phyloP scores from a whole-genome alignment of 2,329 filamentous ascomycete genomes.

The Proliferodiscus dingleyae region DNA sequence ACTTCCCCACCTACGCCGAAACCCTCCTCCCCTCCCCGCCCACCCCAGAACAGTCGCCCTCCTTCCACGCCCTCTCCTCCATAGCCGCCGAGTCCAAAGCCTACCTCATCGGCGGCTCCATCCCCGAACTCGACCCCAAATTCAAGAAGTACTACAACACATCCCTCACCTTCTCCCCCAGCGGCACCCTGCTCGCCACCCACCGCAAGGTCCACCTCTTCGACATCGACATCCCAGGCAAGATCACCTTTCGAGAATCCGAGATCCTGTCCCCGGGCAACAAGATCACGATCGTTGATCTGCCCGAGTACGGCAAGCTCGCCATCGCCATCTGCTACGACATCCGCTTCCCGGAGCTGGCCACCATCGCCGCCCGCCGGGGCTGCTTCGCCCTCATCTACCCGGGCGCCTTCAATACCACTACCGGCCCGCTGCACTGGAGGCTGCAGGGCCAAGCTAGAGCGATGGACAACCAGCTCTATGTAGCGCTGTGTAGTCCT shows the following conservation, averaged over 20 bases:
- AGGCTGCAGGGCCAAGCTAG: slow-evolving; percentile 73
- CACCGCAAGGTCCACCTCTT: slow-evolving; percentile 96
- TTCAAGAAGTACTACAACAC: slow-evolving; percentile 83
- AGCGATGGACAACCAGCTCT: slow-evolving; percentile 90
- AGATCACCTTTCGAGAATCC: slow-evolving; percentile 86
- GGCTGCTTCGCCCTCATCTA: slow-evolving; percentile 88
- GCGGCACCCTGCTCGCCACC: slow-evolving; percentile 73
- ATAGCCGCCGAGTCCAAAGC: slow-evolving; percentile 74
- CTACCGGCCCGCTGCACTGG: slow-evolving; percentile 92
- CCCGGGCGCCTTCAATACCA: slow-evolving; percentile 95
- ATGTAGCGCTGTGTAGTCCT: slow-evolving; percentile 88
- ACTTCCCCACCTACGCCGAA: slow-evolving; percentile 90
- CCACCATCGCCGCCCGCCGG: slow-evolving; percentile 78
- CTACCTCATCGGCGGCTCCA: slow-evolving; percentile 87
- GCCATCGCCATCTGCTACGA: slow-evolving; percentile 96
- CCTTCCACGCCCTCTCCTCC: slow-evolving; percentile 75
- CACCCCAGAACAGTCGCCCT: slow-evolving; percentile 64
- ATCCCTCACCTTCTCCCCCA: slow-evolving; percentile 73
- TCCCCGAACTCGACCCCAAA: slow-evolving; percentile 70
- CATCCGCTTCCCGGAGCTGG: slow-evolving; percentile 91
- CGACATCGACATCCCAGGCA: slow-evolving; percentile 94
- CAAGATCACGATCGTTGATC: slow-evolving; percentile 76
- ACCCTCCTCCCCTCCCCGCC: slow-evolving; percentile 76
- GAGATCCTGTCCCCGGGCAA: slow-evolving; percentile 84
- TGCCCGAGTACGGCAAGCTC: slow-evolving; percentile 84